phyloP scores from a whole-genome alignment of 108 stramenopile species.

The Poteriospumella lacustris region DNA sequence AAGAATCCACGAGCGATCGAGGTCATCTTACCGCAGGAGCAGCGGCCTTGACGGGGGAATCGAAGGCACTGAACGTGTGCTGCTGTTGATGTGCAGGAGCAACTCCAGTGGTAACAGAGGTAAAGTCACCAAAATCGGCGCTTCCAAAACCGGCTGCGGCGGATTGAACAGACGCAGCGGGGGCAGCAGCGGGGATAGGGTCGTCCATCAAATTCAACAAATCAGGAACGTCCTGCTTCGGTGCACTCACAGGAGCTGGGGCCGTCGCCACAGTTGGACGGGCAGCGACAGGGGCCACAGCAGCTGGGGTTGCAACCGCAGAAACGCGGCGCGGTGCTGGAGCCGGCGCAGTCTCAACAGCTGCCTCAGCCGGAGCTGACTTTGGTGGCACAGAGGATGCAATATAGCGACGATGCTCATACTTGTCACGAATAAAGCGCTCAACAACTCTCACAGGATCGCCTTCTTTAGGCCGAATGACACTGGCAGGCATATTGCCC shows the following conservation, averaged over 20 bases:
- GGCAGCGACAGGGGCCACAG: neutral
- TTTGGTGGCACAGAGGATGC: neutral
- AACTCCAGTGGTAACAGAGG: too few species aligned
- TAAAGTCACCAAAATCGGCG: too few species aligned
- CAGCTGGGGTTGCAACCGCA: neutral
- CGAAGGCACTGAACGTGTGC: too few species aligned
- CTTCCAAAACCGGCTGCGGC: neutral
- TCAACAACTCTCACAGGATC: constrained; percentile 28
- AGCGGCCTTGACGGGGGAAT: too few species aligned
- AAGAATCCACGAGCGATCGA: too few species aligned
- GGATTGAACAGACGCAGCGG: neutral
- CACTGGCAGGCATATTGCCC: constrained; percentile 2
- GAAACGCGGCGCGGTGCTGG: neutral
- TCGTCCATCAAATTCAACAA: too few species aligned
- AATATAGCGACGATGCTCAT: constrained; percentile 22
- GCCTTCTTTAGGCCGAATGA: constrained; percentile 11
- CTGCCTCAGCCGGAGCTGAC: neutral
- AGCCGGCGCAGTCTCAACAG: neutral
- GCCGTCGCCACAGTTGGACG: neutral
- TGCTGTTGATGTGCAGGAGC: too few species aligned
- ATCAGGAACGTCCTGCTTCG: too few species aligned
- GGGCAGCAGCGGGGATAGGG: neutral
- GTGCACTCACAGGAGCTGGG: neutral
- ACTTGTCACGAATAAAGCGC: constrained; percentile 24
- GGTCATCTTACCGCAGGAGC: too few species aligned